Percentiles rank a stretch among this genome's conserved stretches.
phyloP scores from a whole-genome alignment of 2,329 filamentous ascomycete genomes.

The Trichoderma koningiopsis region DNA sequence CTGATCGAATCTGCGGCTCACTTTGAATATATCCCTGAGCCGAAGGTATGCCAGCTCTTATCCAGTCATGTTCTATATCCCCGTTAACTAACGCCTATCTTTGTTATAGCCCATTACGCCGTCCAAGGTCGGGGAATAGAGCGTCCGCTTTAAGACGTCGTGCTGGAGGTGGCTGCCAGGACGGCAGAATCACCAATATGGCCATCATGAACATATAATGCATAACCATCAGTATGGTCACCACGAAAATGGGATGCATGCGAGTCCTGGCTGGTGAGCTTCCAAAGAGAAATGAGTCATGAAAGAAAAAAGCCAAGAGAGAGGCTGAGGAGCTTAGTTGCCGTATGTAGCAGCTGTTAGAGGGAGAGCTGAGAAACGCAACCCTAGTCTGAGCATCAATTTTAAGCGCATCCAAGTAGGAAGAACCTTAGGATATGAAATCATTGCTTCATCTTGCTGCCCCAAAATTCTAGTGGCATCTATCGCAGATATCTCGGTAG shows the following conservation, averaged over 20 bases:
- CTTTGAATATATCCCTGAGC: conserved; percentile 53
- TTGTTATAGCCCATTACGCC: conserved; percentile 45
- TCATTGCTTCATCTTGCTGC: not conserved
- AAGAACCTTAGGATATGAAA: not conserved
- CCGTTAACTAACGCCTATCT: not conserved
- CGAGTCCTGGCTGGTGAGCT: conserved; percentile 7
- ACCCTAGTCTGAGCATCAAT: not conserved
- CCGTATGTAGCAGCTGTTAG: not conserved
- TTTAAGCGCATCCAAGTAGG: not conserved
- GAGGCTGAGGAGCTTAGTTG: too few species aligned
- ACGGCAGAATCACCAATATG: conserved; percentile 26
- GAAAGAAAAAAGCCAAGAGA: not conserved
- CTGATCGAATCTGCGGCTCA: conserved; percentile 50
- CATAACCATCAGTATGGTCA: conserved; percentile 21
- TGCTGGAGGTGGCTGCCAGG: conserved; percentile 39
- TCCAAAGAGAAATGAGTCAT: not conserved
- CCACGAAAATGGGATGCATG: not conserved
- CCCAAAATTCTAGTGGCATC: not conserved
- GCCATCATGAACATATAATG: not conserved
- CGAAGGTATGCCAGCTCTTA: conserved; percentile 36
- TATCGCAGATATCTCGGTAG: too few species aligned
- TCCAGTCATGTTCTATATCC: too few species aligned
- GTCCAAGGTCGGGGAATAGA: conserved; percentile 47
- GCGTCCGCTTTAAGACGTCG: conserved; percentile 36
- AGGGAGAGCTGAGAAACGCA: not conserved